Evolutionary conservation across 148 eudicot species (phyloP), one percentile per base, ranked within the genome.

Genomic region (Rhododendron ovatum): DNA sequence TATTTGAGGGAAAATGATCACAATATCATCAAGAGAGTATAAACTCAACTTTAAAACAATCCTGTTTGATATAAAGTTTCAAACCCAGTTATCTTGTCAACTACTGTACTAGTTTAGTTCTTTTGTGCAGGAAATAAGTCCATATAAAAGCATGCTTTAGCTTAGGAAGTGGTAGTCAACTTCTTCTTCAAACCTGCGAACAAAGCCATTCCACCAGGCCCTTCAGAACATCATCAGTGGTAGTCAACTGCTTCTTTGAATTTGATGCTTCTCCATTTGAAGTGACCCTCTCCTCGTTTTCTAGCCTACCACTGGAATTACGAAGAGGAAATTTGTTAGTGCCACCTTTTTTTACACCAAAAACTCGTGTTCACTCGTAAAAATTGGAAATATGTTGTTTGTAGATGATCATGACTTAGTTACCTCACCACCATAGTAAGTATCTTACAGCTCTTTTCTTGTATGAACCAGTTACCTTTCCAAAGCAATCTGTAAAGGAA

Each of bases 381-480:
- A 26, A 12, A 47, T 37, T 77, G 57, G 82, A 24, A 82, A 8
- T 45, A 82, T 61, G 48, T 12, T 12, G 79, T 22, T 76, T 61
- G 51, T 43, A 82, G 12, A 45, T 82, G 59, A 78, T 82, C 17
- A 81, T 83, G 53, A 30, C 24, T 74, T 83, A 81, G 45, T 84
- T 93, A 97, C 99, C 98, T 95, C 71, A 93, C 91, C 84, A 95
- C 90, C 88, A 90, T 81, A 59, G 99, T 90, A 69, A 97, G 96
- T 90, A 94, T 97, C 93, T 94, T 97, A 82, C 96, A 95, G 90
- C 99, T 92, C 93, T 95, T 95, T 91, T 95, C 98, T 91, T 97
- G 99, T 87, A 95, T 93, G 92, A 95, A 97, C 99, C 98, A 97
- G 88, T 92, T 94, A 83, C 96, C 98, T 88, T 91, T 95, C 95